Conservation (phyloP, 805 yeast genomes). For the Zygosaccharomyces gambellarensis region DNA sequence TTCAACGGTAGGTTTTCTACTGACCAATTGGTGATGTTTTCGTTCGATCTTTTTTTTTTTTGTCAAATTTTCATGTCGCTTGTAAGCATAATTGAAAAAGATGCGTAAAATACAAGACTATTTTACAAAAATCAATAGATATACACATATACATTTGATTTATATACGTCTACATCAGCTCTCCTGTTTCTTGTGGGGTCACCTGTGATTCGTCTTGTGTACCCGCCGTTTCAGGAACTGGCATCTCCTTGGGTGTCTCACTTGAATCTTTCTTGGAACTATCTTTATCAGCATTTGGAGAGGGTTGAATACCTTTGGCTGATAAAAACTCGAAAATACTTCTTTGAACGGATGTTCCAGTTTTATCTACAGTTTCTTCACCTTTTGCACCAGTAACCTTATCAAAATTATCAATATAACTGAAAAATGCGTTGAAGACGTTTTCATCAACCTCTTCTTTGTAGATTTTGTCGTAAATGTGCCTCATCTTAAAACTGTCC, state of each 20-base stretch:
- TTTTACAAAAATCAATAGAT: background rate
- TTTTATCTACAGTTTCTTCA: slow-evolving; percentile 31
- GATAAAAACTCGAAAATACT: slow-evolving; percentile 41
- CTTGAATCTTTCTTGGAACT: background rate
- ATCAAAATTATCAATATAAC: slow-evolving; percentile 78
- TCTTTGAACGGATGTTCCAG: slow-evolving; percentile 29
- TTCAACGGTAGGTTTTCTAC: background rate
- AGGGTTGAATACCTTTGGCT: slow-evolving; percentile 37
- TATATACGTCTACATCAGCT: background rate
- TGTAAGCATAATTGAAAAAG: background rate
- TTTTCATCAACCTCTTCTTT: slow-evolving; percentile 85
- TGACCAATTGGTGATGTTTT: background rate
- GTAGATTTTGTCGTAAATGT: slow-evolving; percentile 88
- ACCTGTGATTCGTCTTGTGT: background rate
- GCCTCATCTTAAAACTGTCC: slow-evolving; percentile 80
- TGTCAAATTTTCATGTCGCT: slow-evolving; percentile 4
- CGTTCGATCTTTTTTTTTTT: background rate
- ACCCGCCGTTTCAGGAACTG: background rate
- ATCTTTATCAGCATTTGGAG: background rate
- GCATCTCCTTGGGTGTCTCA: background rate
- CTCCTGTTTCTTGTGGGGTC: background rate
- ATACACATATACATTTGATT: background rate
- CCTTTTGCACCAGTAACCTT: slow-evolving; percentile 49
- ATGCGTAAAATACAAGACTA: background rate
- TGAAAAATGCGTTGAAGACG: slow-evolving; percentile 84